phyloP scores from a whole-genome alignment of 129 eudicot genomes.

The Apium graveolens region DNA sequence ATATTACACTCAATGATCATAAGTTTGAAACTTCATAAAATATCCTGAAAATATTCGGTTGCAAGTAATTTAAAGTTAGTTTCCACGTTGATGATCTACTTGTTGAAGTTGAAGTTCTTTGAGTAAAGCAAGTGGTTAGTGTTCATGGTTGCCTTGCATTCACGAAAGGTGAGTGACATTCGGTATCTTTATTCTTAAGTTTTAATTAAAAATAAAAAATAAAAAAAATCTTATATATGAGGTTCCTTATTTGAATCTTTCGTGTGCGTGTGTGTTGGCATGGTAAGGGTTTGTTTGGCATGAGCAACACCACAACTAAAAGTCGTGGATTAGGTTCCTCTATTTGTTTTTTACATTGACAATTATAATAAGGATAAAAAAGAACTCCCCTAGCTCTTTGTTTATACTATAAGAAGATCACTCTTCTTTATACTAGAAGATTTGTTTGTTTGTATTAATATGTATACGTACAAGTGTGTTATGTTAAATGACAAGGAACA shows the following conservation, averaged over 20 bases:
- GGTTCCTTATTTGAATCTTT: not conserved
- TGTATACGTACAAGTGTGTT: slow-evolving; percentile 8
- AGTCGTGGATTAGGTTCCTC: slow-evolving; percentile 57
- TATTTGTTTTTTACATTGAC: slow-evolving; percentile 15
- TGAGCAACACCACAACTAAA: slow-evolving; percentile 39
- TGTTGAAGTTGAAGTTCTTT: slow-evolving; percentile 50
- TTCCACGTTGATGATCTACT: slow-evolving; percentile 17
- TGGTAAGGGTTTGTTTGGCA: slow-evolving; percentile 32
- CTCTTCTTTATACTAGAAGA: not conserved
- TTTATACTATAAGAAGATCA: not conserved
- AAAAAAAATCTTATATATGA: no score
- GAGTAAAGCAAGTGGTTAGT: slow-evolving; percentile 64
- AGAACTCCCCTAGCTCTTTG: not conserved
- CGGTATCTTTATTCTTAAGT: slow-evolving; percentile 30
- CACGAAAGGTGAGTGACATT: slow-evolving; percentile 58
- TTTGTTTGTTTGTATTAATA: not conserved
- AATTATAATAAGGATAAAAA: slow-evolving; percentile 13
- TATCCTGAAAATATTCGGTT: not conserved
- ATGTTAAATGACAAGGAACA: slow-evolving; percentile 32
- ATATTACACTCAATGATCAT: slow-evolving; percentile 9
- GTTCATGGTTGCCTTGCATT: slow-evolving; percentile 67
- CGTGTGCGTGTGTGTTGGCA: slow-evolving; percentile 21
- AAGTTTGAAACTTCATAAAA: not conserved
- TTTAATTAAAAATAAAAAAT: no score
- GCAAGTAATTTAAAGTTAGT: not conserved